Conservation (phyloP, 75 land plant species). For the Cryptomeria japonica region DNA sequence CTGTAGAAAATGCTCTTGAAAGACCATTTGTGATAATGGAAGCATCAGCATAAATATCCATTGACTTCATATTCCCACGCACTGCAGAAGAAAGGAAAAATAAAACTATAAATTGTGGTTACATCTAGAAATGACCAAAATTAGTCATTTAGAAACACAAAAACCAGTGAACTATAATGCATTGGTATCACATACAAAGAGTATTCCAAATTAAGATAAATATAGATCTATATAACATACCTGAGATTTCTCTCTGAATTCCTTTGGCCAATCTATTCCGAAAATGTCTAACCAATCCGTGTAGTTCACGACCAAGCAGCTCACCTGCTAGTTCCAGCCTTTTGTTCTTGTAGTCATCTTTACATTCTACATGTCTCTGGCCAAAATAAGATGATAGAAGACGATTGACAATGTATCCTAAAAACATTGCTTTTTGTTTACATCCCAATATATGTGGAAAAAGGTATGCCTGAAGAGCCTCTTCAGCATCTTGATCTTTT, state of each 20-base stretch:
- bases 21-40: constrained; percentile 79
- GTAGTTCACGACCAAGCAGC: constrained; percentile 59
- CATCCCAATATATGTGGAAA: constrained; percentile 45
- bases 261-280: constrained; percentile 53
- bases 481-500: constrained; percentile 42
- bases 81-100: constrained; percentile 1
- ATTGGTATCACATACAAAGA: not conserved
- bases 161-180: not conserved
- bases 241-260: constrained; percentile 62
- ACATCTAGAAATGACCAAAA: not conserved
- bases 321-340: constrained; percentile 85
- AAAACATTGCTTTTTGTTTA: constrained; percentile 60
- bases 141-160: not conserved
- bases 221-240: constrained; percentile 17
- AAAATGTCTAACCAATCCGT: constrained; percentile 51
- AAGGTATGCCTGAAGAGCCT: constrained; percentile 35
- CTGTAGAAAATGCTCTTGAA: constrained; percentile 75
- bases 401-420: constrained; percentile 82
- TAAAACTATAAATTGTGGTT: not conserved
- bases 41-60: constrained; percentile 59
- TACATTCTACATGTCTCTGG: constrained; percentile 57
- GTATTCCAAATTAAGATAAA: not conserved
- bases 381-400: constrained; percentile 59
- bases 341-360: constrained; percentile 75
- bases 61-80: constrained; percentile 20